Base-by-base conservation (phyloP, 2,329 filamentous ascomycete genomes). In the Emmonsiellopsis sp. region DNA sequence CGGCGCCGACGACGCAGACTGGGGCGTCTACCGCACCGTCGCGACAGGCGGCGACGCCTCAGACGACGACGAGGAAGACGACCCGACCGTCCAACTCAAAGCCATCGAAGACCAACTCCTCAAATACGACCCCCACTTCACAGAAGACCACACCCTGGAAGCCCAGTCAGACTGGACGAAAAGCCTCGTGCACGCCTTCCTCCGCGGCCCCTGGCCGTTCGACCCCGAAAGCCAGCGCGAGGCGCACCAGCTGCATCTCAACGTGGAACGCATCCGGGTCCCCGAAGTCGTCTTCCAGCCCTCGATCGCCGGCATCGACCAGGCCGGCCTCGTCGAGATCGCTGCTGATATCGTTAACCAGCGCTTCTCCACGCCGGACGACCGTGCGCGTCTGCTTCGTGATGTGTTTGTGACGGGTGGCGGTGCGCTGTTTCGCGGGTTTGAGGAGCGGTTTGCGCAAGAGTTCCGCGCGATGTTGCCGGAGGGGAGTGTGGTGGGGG, bases 331-430 rank as follows among this genome's bases (percentile, higher is more conserved):
- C 50, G 80, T 95, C 15, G 93, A 98, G 69, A 94, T 97, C 54
- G 87, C 88, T 0, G 86, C 89, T 13, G 89, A 94, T 63, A 93
- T 98, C 58, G 77, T 97, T 26, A 89, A 82, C 45, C 88, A 95
- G 70, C 85, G 93, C 2, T 82, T 97, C 10, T 74, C 73, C 1
- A 72, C 74, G 31, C 66, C 74, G 1, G 64, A 72, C 2, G 78
- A 82, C 59, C 82, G 85, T 54, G 79, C 86, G 59, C 82, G 82
- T 44, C 83, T 96, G 43, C 73, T 96, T 20, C 83, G 82, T 45
- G 92, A 98, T 67, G 80, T 98, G 38, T 97, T 98, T 74, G 72
- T 97, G 41, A 97, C 92, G 0, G 92, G 93, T n/a, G 93, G 94
- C 13, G 92, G 92, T 67, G 89, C 87, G 0, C 73, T 95, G 45